Evolutionary conservation across 345 rosid species (phyloP), one percentile per base, ranked within the genome.

Genomic region (Corymbia maculata): DNA sequence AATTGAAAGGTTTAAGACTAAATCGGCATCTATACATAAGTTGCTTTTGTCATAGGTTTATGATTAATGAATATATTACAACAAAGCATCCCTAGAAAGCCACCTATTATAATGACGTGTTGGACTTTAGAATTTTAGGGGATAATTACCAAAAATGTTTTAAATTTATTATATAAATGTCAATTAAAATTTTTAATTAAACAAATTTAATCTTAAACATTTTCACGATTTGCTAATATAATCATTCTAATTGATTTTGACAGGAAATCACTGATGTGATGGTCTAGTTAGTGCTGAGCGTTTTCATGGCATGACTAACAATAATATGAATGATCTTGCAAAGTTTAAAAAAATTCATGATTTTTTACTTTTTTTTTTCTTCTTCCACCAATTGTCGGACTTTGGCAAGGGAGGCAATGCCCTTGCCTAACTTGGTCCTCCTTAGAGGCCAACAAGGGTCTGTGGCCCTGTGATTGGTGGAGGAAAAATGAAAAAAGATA

Each of bases 361-460:
- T 13, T 6, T 28, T 64, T 64, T 13, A 55, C 14, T 13, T 13
- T 64, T 2, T 24, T 10, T 13, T 57, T 24, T 13, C 1, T n/a
- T 64, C 42, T 2, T n/a, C 0, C 6, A 0, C 5, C 9, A 0
- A 5, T 3, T 0, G 5, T 14, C 10, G 32, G 0, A 36, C 2
- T 64, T n/a, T n/a, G 1, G 30, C 0, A 4, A 61, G 32, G 32
- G 68, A n/a, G 0, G 2, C 0, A 1, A 61, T 7, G 28, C 32
- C 68, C 68, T 61, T 7, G 26, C 4, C 68, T 32, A 61, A 61
- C 68, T 26, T 2, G 2, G 4, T 30, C 68, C 68, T 28, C 28
- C 16, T 36, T 9, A 13, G 7, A 64, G 75, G 36, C 5, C 0
- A 5, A 61, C 2, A 9, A 32, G 8, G 9, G 17, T n/a, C 0